Percentiles rank a stretch among this genome's conserved stretches.
These are phyloP conservation scores for Orychophragmus violaceus DNA, from an alignment of 345 rosid genomes.

Conservation along the genomic window DNA sequence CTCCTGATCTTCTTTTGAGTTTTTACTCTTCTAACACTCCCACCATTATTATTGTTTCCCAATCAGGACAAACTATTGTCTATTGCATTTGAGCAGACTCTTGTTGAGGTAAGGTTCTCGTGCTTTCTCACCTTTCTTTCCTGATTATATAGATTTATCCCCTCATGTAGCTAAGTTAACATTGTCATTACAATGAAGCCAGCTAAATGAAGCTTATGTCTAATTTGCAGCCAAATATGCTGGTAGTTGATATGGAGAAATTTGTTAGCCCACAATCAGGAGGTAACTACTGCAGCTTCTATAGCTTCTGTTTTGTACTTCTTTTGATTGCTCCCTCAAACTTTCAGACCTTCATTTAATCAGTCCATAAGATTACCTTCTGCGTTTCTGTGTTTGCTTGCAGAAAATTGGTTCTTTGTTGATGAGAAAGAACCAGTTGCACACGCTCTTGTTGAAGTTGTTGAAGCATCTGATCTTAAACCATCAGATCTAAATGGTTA, in stretches of 20 bases:
- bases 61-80: constrained; percentile 87
- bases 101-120: constrained; percentile 49
- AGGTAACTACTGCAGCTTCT: constrained; percentile 33
- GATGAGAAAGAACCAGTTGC: constrained; percentile 81
- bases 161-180: neutral
- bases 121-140: neutral
- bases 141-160: no score
- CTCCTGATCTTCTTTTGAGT: neutral
- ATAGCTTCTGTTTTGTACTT: neutral
- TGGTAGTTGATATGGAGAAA: constrained; percentile 89
- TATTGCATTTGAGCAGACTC: constrained; percentile 83
- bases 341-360: neutral
- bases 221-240: constrained; percentile 87
- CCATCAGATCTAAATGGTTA: constrained; percentile 83
- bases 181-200: neutral
- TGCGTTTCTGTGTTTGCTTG: constrained; percentile 15
- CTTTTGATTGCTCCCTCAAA: neutral
- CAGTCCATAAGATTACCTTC: constrained; percentile 1
- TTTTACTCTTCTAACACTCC: neutral
- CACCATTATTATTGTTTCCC: constrained; percentile 13
- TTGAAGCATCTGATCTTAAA: constrained; percentile 78
- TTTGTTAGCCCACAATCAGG: constrained; percentile 47
- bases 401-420: constrained; percentile 80
- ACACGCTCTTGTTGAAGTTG: constrained; percentile 64
- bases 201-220: constrained; percentile 11